phyloP scores from a whole-genome alignment of 768 basidiomycete genomes.

The Xerocomus spinulosus region DNA sequence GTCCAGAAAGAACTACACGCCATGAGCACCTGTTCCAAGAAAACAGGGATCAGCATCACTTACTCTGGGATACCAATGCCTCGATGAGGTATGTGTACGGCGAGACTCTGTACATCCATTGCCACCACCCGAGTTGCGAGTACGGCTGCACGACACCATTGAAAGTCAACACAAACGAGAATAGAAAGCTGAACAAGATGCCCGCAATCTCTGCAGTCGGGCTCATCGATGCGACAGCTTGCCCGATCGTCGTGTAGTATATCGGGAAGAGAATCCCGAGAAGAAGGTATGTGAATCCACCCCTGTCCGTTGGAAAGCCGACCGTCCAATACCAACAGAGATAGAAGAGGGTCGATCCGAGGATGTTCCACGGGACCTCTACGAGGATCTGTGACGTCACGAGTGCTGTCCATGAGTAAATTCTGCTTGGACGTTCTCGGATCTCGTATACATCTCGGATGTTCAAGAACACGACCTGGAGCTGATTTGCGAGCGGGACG shows the following conservation, averaged over 20 bases:
- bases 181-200: conserved; percentile 52
- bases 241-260: conserved; percentile 59
- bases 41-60: conserved; percentile 6
- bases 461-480: conserved; percentile 56
- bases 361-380: conserved; percentile 59
- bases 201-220: conserved; percentile 58
- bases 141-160: conserved; percentile 68
- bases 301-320: conserved; percentile 50
- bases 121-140: conserved; percentile 60
- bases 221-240: conserved; percentile 57
- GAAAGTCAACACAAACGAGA: conserved; percentile 63
- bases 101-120: conserved; percentile 61
- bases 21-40: background rate
- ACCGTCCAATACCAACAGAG: conserved; percentile 71
- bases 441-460: conserved; percentile 62
- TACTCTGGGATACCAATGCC: conserved; percentile 43
- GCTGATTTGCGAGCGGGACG: conserved; percentile 57
- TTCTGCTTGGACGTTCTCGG: conserved; percentile 59
- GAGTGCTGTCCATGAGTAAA: conserved; percentile 62
- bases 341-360: conserved; percentile 56
- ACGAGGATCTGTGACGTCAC: conserved; percentile 51
- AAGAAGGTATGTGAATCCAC: conserved; percentile 57
- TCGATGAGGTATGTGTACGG: conserved; percentile 58
- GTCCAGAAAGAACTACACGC: conserved; percentile 45
- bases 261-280: conserved; percentile 51